Conservation (phyloP, 768 basidiomycete genomes). For the Tulasnella sp. region DNA sequence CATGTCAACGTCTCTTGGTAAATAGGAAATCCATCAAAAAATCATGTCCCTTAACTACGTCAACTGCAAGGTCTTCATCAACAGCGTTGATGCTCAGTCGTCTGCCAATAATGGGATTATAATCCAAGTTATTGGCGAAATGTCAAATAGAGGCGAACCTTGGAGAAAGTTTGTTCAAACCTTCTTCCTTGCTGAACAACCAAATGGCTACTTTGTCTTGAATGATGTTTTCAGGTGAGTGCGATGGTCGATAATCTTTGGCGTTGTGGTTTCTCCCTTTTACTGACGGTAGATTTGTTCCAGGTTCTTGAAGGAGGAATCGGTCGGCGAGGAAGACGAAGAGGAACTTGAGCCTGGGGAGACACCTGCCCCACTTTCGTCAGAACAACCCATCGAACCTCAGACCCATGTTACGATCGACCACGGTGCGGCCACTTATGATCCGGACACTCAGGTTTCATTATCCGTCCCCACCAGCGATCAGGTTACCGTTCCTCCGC, state of each 20-base stretch:
- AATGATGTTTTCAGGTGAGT: slow-evolving; percentile 90
- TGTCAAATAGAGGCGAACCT: slow-evolving; percentile 80
- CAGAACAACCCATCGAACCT: neutral
- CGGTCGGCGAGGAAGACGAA: slow-evolving; percentile 63
- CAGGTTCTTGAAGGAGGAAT: slow-evolving; percentile 90
- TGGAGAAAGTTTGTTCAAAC: slow-evolving; percentile 99
- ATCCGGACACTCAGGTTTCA: neutral
- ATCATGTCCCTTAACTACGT: slow-evolving; percentile 88
- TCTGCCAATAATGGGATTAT: slow-evolving; percentile 92
- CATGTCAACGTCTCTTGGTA: slow-evolving; percentile 7
- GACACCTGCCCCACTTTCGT: neutral
- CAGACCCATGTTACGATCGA: slow-evolving; percentile 1
- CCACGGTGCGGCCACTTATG: slow-evolving; percentile 1
- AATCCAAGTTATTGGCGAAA: slow-evolving; percentile 98
- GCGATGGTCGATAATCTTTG: neutral
- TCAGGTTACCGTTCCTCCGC: neutral
- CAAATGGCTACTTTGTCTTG: slow-evolving; percentile 97
- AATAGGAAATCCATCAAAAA: slow-evolving; percentile 90
- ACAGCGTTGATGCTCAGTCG: slow-evolving; percentile 94
- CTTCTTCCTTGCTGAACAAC: slow-evolving; percentile 98
- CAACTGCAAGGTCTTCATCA: slow-evolving; percentile 97
- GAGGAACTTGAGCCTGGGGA: slow-evolving; percentile 22
- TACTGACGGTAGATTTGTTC: neutral
- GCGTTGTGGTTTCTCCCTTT: neutral
- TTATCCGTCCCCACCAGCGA: neutral